Evolutionary conservation across 345 rosid species (phyloP), one percentile per base, ranked within the genome.

Genomic region (Citrus inodora): DNA sequence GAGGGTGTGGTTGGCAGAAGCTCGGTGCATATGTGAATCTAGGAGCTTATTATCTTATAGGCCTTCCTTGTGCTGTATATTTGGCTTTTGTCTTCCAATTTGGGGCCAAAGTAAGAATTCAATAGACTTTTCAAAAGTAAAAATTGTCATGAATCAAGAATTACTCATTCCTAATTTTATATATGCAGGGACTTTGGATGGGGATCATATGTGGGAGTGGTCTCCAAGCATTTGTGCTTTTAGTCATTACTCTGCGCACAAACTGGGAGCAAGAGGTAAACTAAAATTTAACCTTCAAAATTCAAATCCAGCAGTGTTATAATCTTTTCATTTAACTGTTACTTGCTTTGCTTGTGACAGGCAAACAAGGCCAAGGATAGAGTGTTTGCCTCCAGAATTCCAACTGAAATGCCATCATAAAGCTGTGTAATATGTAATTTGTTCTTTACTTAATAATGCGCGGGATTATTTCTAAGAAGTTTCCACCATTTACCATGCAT

Each of bases 1-100:
- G 86, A 83, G 87, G 88, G 19, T 86, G 88, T 75, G 88, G 86
- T 0, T 74, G 85, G 88, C 85, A 86, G 79, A 79, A 79, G 64
- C 71, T 80, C 22, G 80, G 82, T 27, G 85, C 83, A 7, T 38
- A 19, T 46, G 79, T 83, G 17, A 86, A 86, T 58, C 60, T 81
- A 10, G 86, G 83, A 22, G 78, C 88, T 5, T 83, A 83, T 68
- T 86, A 80, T 70, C 38, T 75, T 28, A 75, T 51, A 0, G 88
- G 86, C 30, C 79, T 86, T 21, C 88, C 88, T 63, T 53, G 56
- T n/a, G 80, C 86, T 38, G 35, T 72, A 30, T n/a, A 67, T 68
- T 40, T 83, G 59, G 68, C 85, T 38, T 86, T 83, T 69, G 60
- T 77, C 70, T 81, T 81, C 65, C 80, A 81, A 2, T 67, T 81